Evolutionary conservation across 1,284 basidiomycete genomes (phyloP).

Genomic region (Grifola frondosa): DNA sequence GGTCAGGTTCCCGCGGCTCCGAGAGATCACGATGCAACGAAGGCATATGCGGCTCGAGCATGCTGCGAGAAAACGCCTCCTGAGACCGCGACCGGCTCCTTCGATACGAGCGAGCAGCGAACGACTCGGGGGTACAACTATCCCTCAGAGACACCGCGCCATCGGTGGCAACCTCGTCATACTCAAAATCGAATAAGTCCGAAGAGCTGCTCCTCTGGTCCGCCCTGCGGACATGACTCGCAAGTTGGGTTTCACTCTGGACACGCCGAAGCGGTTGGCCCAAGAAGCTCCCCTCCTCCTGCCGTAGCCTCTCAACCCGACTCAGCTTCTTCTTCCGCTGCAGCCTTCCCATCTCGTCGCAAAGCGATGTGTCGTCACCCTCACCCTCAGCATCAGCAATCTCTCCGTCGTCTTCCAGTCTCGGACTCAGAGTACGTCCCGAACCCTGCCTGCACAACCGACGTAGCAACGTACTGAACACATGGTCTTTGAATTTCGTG

Average conservation of each 20-base stretch:
- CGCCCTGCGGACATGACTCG: slow-evolving; percentile 22
- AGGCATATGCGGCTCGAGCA: slow-evolving; percentile 20
- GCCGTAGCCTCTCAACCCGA: slow-evolving; percentile 38
- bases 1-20: slow-evolving; percentile 24
- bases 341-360: slow-evolving; percentile 35
- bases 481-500: slow-evolving; percentile 89
- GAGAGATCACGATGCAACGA: slow-evolving; percentile 26
- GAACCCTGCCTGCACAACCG: slow-evolving; percentile 54
- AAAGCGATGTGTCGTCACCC: slow-evolving; percentile 22
- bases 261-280: slow-evolving; percentile 52
- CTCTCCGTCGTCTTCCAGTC: slow-evolving; percentile 45
- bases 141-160: slow-evolving; percentile 1
- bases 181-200: slow-evolving; percentile 52
- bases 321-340: slow-evolving; percentile 34
- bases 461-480: slow-evolving; percentile 83
- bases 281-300: slow-evolving; percentile 29
- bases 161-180: slow-evolving; percentile 15
- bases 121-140: slow-evolving; percentile 19
- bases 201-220: slow-evolving; percentile 7
- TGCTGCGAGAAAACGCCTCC: slow-evolving; percentile 25
- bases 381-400: slow-evolving; percentile 46
- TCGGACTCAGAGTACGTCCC: slow-evolving; percentile 32
- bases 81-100: slow-evolving; percentile 61
- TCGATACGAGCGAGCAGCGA: slow-evolving; percentile 35
- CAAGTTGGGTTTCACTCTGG: slow-evolving; percentile 58